Evolutionary conservation across 495 filamentous ascomycete genomes (phyloP), one percentile per base, ranked within the genome.

Genomic region (Penicillium pulvis): DNA sequence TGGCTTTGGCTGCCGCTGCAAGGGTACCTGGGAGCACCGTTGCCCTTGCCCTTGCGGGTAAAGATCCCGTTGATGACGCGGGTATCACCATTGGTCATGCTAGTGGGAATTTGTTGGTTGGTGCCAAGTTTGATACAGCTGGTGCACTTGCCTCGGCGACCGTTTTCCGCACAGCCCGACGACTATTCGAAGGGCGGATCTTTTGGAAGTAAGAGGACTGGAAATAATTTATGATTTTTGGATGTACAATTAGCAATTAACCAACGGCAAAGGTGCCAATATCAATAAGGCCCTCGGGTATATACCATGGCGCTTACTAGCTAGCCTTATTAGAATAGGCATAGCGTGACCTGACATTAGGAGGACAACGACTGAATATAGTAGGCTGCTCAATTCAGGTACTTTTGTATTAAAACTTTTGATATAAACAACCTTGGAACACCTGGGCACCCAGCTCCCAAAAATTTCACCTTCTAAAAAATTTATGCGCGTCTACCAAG

Each of bases 1-100:
- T 90, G 53, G 85, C 84, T 47, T 60, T 88, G 46, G 86, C 84
- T 17, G 80, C 82, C 16, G 88, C 86, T 43, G 66, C 66, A 28
- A 55, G 66, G 30, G 59, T 75, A 24, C 28, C 52, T 41, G 59
- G 61, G 44, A 85, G 78, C 19, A 75, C 83, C 2, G 72, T 72
- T 4, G 57, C 65, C 12, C 69, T 72, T 42, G 62, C 76, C 42
- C 45, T 67, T n/a, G 62, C 53, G 1, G 56, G 55, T 5, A 31
- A 62, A 44, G 43, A 62, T 19, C 65, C 57, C 2, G 64, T 70
- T 7, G 68, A 71, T 59, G 55, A 59, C 16, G 68, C 70, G 17
- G 77, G 71, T 11, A 65, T 86, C 30, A 80, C 78, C 2, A 77
- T 89, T 46, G 85, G 80, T 1, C 85, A 89, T 76, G 79, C 86